Percentiles rank a stretch among this genome's conserved stretches.
phyloP scores from a whole-genome alignment of 306 rosid genomes.

The Herpetospermum pedunculosum region DNA sequence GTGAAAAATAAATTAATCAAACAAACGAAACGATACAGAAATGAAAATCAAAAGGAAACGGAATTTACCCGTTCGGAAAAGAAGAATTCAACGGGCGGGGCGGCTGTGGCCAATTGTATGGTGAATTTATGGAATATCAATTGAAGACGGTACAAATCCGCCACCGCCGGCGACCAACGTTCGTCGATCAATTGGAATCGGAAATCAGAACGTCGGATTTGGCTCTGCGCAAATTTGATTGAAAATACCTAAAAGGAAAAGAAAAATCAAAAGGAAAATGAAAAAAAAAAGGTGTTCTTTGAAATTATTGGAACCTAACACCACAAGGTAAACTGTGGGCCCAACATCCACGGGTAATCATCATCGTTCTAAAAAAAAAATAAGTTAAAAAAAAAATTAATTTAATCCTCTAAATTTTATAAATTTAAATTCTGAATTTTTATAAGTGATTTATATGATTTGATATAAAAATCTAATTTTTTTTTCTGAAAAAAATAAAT shows the following conservation, averaged over 20 bases:
- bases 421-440: no score
- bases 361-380: neutral
- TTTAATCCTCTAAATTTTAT: no score
- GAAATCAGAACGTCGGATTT: neutral
- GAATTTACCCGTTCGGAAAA: slow-evolving; percentile 2
- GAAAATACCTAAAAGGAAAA: neutral
- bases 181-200: slow-evolving; percentile 6
- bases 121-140: neutral
- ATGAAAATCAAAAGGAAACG: neutral
- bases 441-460: no score
- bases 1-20: neutral
- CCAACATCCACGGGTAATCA: neutral
- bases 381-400: no score
- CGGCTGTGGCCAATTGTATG: neutral
- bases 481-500: no score
- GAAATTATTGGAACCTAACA: neutral
- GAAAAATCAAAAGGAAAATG: neutral
- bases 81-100: neutral
- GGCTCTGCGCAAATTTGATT: neutral
- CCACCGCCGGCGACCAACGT: neutral
- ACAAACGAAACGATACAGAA: neutral
- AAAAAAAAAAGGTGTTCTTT: neutral
- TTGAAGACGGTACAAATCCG: neutral
- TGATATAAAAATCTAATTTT: no score
- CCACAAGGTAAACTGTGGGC: neutral